Conservation (phyloP, 148 eudicot species). For the Rheum nobile region DNA sequence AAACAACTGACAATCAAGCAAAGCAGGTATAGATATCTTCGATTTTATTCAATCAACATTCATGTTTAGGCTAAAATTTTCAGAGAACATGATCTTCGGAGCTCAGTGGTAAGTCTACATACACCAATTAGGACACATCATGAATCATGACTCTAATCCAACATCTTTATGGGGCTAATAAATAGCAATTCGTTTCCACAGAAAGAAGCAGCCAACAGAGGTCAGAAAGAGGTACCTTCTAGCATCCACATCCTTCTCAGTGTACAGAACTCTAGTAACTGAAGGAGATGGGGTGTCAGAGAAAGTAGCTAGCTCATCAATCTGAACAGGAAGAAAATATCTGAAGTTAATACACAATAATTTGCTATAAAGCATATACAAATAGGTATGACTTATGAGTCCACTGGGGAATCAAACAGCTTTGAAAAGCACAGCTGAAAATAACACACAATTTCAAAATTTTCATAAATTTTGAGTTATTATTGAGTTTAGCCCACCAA, state of each 20-base stretch:
- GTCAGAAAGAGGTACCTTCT: constrained; percentile 45
- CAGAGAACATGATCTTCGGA: background rate
- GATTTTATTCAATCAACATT: background rate
- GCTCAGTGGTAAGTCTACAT: background rate
- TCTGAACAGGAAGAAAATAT: constrained; percentile 22
- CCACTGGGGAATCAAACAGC: background rate
- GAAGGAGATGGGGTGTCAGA: constrained; percentile 90
- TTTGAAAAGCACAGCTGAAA: background rate
- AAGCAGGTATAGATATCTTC: background rate
- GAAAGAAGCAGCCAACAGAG: background rate
- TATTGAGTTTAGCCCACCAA: background rate
- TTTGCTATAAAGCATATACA: background rate
- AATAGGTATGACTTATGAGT: no score
- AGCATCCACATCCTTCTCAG: constrained; percentile 70
- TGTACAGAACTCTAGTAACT: constrained; percentile 81
- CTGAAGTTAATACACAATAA: background rate
- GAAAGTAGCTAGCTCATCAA: constrained; percentile 73
- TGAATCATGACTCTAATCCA: background rate
- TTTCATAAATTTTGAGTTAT: background rate
- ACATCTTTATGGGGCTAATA: background rate
- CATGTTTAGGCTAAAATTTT: background rate
- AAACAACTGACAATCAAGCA: background rate
- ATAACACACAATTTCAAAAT: background rate
- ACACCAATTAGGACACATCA: background rate
- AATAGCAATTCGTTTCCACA: background rate